A percentile compares a stretch with the other conserved stretches of the same genome.
Conservation (phyloP, 2,329 filamentous ascomycete genomes). For the Phoma sp. region DNA sequence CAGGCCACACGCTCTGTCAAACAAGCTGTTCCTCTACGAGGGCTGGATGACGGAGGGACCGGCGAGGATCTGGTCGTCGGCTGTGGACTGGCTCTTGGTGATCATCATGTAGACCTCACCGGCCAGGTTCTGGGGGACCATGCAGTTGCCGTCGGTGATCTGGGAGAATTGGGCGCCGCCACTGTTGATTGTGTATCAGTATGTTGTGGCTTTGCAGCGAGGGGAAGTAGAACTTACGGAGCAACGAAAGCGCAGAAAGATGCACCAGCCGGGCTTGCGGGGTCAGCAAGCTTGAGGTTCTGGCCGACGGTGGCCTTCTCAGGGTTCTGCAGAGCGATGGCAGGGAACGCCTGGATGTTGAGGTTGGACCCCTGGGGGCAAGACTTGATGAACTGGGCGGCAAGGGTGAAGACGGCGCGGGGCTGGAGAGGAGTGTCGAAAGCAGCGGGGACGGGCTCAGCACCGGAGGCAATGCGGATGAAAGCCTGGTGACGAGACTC, state of each 20-base stretch:
- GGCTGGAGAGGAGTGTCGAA: slow-evolving; percentile 74
- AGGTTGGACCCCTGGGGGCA: slow-evolving; percentile 71
- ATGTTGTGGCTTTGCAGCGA: not conserved
- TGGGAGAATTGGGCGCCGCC: slow-evolving; percentile 57
- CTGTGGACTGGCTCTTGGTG: slow-evolving; percentile 54
- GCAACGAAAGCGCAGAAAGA: slow-evolving; percentile 72
- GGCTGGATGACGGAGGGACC: slow-evolving; percentile 52
- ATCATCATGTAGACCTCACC: slow-evolving; percentile 73
- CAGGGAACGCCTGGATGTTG: slow-evolving; percentile 67
- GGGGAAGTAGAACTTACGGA: slow-evolving; percentile 50
- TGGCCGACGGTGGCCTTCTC: slow-evolving; percentile 50
- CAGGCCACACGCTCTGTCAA: no score
- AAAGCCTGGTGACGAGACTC: slow-evolving; percentile 77
- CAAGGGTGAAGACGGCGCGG: slow-evolving; percentile 74
- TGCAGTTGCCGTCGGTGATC: slow-evolving; percentile 63
- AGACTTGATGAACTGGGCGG: slow-evolving; percentile 72
- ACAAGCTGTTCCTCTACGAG: slow-evolving; percentile 32
- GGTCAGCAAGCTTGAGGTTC: slow-evolving; percentile 48
- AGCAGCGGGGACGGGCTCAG: slow-evolving; percentile 67
- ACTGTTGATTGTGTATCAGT: slow-evolving; percentile 20
- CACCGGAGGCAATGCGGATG: slow-evolving; percentile 66
- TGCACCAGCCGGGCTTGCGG: slow-evolving; percentile 50
- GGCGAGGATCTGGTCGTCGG: slow-evolving; percentile 63
- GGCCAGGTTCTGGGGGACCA: slow-evolving; percentile 65
- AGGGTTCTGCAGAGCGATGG: slow-evolving; percentile 59